Base-by-base conservation (phyloP, 2,329 filamentous ascomycete species). In the Xylaria sp. region DNA sequence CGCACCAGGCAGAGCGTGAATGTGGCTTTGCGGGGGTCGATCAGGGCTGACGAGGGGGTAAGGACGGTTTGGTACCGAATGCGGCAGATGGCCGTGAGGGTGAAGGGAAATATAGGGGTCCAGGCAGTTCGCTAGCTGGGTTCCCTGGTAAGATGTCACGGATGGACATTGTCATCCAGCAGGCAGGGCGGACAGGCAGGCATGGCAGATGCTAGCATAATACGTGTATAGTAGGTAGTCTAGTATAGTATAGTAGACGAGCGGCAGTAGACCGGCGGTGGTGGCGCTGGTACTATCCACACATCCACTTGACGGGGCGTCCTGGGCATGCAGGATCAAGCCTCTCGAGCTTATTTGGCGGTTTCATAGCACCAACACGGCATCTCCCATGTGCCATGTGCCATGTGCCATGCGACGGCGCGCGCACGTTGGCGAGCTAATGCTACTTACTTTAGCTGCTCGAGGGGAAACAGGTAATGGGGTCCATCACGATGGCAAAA, bases 1-100 rank as follows among this genome's bases (percentile, higher is more conserved):
- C 58, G 60, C 66, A 60, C 59, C 65, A 28, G 56, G 37, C 52
- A 66, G 63, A 66, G 56, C 55, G 59, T 65, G 65, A 68, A 65
- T 58, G 68, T 70, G 68, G 68, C 68, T 72, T 70, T 72, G 70
- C 65, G 70, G 68, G 69, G 64, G 64, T 44, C 58, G 68, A 70
- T 70, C 70, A 70, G 64, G 68, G 67, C 67, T 67, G 63, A 65
- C 51, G 56, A 41, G 37, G 59, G 55, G 44, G 10, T 37, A 10
- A 37, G 34, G 39, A 50, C 20, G 55, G 64, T 56, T 59, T 67
- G 70, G 64, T 70, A 68, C 65, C 65, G 63, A 70, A 63, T 63
- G 55, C 65, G 68, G 65, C 55, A 70, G 58, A 70, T 50, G 28
- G 52, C 20, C 66, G 59, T 65, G 51, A 46, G 65, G 28, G 63